A percentile compares a stretch with the other conserved stretches of the same genome.
Conservation (phyloP, 192 early-diverging fungal species). For the Oehlia diaphana region DNA sequence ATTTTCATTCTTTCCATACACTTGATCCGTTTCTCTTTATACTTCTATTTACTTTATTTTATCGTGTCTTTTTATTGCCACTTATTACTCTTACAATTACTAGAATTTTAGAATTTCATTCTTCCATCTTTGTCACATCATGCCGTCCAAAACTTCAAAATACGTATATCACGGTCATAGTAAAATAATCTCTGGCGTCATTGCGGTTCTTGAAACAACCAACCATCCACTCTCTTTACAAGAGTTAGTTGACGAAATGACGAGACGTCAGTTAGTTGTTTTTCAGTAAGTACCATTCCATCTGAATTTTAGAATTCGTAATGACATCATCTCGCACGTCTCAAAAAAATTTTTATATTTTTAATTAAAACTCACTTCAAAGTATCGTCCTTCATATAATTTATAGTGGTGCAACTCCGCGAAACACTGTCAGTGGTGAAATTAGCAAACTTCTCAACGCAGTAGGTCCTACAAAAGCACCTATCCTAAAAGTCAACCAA, state of each 20-base stretch:
- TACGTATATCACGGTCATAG: constrained; percentile 31
- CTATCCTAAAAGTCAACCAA: constrained; percentile 30
- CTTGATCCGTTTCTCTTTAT: not conserved
- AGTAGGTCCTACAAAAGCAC: constrained; percentile 27
- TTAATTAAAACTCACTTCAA: not conserved
- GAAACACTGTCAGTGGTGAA: constrained; percentile 31
- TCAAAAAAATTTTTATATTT: not conserved
- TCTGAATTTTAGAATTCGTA: not conserved
- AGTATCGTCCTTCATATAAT: not conserved
- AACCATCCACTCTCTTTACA: constrained; percentile 28
- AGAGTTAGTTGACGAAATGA: constrained; percentile 31
- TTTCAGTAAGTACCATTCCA: constrained; percentile 27
- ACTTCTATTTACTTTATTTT: not conserved
- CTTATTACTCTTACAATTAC: not conserved
- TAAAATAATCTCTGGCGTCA: constrained; percentile 30
- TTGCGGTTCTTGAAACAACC: constrained; percentile 25
- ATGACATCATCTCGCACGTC: not conserved
- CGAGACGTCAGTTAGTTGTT: constrained; percentile 26
- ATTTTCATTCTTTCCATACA: constrained; percentile 20
- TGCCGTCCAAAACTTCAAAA: constrained; percentile 28
- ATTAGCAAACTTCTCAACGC: constrained; percentile 29
- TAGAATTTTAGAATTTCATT: constrained; percentile 14
- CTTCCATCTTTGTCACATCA: constrained; percentile 14
- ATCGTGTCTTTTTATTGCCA: not conserved
- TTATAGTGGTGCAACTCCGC: constrained; percentile 29